A percentile compares a stretch with the other conserved stretches of the same genome.
These are phyloP conservation scores for Coemansia javaensis DNA, from an alignment of 192 early-diverging fungal species.

Conservation along the genomic window DNA sequence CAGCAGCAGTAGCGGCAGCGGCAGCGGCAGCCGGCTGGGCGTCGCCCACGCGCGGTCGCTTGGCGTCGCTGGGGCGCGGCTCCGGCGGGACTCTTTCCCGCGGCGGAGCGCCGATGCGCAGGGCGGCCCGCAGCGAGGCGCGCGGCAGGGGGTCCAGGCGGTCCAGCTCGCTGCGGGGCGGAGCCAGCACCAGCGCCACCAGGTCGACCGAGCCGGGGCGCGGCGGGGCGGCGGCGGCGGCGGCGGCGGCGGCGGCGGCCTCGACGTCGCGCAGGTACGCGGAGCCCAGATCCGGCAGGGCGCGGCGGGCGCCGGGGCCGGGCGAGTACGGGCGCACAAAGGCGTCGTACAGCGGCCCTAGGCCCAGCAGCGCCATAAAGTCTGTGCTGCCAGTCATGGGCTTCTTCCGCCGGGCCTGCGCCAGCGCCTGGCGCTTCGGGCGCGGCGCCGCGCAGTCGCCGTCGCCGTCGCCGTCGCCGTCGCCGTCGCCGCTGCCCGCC, in stretches of 20 bases:
- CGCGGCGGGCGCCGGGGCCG: constrained; percentile 1
- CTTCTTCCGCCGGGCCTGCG: constrained; percentile 5
- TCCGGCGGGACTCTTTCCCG: background rate
- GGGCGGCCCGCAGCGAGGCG: constrained; percentile 32
- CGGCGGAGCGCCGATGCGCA: constrained; percentile 14
- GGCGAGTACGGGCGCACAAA: constrained; percentile 35
- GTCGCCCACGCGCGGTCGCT: constrained; percentile 26
- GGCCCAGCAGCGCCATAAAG: constrained; percentile 35
- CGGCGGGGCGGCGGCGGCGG: too few relatives aligned
- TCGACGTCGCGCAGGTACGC: constrained; percentile 28
- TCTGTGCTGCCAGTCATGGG: constrained; percentile 35
- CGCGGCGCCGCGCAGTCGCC: background rate
- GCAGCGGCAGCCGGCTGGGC: too few relatives aligned
- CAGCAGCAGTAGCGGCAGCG: too few relatives aligned
- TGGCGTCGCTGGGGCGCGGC: constrained; percentile 2
- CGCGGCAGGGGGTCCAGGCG: constrained; percentile 28
- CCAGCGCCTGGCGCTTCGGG: background rate
- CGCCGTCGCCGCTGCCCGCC: constrained; percentile 2
- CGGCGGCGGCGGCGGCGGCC: too few relatives aligned
- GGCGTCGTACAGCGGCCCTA: constrained; percentile 24
- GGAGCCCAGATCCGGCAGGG: constrained; percentile 27
- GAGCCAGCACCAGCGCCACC: constrained; percentile 33
- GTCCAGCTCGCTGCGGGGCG: constrained; percentile 42
- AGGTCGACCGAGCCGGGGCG: constrained; percentile 12
- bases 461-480: background rate